These are phyloP conservation scores for Ormosia emarginata DNA, from an alignment of 306 rosid species.

Conservation along the genomic window DNA sequence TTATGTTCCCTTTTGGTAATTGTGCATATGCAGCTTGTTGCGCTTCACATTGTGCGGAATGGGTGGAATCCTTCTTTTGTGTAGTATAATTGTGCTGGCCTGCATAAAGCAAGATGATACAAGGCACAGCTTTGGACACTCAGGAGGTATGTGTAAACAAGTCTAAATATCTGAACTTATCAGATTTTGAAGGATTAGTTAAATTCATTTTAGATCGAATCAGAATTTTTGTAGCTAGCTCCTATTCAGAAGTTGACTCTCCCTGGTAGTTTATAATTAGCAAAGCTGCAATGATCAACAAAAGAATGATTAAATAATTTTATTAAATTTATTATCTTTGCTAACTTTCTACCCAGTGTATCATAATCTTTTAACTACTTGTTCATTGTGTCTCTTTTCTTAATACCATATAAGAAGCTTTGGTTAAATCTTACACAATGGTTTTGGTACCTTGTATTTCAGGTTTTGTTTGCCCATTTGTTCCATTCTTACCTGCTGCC, in stretches of 20 bases:
- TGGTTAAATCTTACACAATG: neutral
- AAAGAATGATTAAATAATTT: neutral
- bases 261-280: neutral
- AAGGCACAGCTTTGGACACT: slow-evolving; percentile 63
- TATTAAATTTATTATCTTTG: slow-evolving; percentile 3
- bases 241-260: neutral
- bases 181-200: neutral
- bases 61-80: slow-evolving; percentile 45
- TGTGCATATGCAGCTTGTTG: slow-evolving; percentile 38
- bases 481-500: slow-evolving; percentile 68
- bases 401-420: neutral
- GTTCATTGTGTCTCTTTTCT: neutral
- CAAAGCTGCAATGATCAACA: neutral
- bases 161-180: neutral
- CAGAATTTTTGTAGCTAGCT: neutral
- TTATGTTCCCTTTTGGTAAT: neutral
- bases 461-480: slow-evolving; percentile 73
- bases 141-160: slow-evolving; percentile 52
- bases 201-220: neutral
- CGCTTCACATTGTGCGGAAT: slow-evolving; percentile 44
- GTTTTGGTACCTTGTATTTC: slow-evolving; percentile 15
- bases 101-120: slow-evolving; percentile 55
- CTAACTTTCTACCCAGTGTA: neutral
- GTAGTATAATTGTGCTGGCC: slow-evolving; percentile 48
- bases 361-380: neutral